Base-by-base conservation (phyloP, 169 alveolate species). In the Cyclospora cayetanensis region DNA sequence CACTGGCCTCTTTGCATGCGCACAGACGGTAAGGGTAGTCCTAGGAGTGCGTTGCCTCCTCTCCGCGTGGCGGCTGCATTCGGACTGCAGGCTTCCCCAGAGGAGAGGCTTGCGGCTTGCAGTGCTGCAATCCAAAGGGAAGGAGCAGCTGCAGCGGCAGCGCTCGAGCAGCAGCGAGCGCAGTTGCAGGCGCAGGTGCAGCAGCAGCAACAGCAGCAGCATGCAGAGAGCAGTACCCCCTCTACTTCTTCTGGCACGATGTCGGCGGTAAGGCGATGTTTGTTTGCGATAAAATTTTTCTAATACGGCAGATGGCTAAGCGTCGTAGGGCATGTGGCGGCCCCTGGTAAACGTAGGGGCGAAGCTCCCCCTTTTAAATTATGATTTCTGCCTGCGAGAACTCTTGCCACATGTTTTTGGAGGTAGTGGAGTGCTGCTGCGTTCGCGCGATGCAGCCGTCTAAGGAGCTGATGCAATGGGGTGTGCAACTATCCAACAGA, bases 161-260 rank as follows among this genome's bases (percentile, higher is more conserved):
- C 4, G 68, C 15, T 55, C 35, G 25, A 55, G 68, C 4, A 55
- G 15, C 68, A 55, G 25, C 68, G 20, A 31, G 42, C 25, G 74
- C 74, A 63, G 74, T 39, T 27, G 74, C 74, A 63, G 74, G 42
- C 25, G 74, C 74, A 9, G 74, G 42, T 27, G 74, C 74, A 5
- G 74, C 68, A 55, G 68, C 68, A 55, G 68, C 68, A 2, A 11
- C 68, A 55, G 68, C 68, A 55, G 12, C 3, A 4, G 68, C 68
- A 55, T 22, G 68, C n/a, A n/a, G n/a, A 55, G 20, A 31, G 2
- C 25, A 55, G 68, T 11, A 7, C 25, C 3, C 25, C 12, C 3
- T 22, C 68, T 31, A 55, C 68, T 4, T 25, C 68, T 55, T 25
- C 68, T 11, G 3, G 35, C 68, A 55, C 25, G 35, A 22, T 7